Evolutionary conservation across 352 stramenopile species (phyloP), one percentile per base, ranked within the genome.

Genomic region (Phytophthora pini): DNA sequence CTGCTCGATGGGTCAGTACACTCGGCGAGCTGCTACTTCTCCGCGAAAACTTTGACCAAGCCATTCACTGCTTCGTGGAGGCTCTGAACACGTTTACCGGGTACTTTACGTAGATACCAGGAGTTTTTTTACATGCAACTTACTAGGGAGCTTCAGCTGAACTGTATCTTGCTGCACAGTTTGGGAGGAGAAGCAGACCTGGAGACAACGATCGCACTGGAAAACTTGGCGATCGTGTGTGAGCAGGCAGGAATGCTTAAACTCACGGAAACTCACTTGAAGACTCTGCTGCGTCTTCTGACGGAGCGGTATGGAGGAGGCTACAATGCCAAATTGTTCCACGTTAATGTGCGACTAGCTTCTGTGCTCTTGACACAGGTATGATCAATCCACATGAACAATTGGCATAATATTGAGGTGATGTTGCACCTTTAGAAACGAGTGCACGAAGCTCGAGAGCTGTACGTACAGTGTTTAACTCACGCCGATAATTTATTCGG

Each of bases 171-270:
- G 47, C 17, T 8, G 7, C 24, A 9, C 5, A 84, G 77, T 7
- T 58, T 77, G 39, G 73, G 76, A 48, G 73, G 78, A 9, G 72
- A 82, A 39, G 56, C 11, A 12, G 68, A 77, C 48, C 67, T 68
- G 3, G 65, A 81, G 39, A 65, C 73, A 4, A 48, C 72, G 11
- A 27, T 54, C 1, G 68, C 70, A 6, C 53, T 89, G 3, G 82
- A 91, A 68, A 91, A 88, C 46, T n/a, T 78, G 11, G 74, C 76
- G 6, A 74, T 87, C 12, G 72, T 74, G 3, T 74, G 61, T 20
- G 29, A 76, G 5, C 41, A 61, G 0, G 55, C 44, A 3, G 51
- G 50, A 0, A 53, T 68, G 1, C 32, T 68, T 1, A 49, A 38
- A 1, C 20, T 59, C 2, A 66, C 76, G 0, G 66, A 88, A 44